Percentiles rank a stretch among this genome's conserved stretches.
phyloP scores from a whole-genome alignment of 164 flowering plant species.

The Piper longum region DNA sequence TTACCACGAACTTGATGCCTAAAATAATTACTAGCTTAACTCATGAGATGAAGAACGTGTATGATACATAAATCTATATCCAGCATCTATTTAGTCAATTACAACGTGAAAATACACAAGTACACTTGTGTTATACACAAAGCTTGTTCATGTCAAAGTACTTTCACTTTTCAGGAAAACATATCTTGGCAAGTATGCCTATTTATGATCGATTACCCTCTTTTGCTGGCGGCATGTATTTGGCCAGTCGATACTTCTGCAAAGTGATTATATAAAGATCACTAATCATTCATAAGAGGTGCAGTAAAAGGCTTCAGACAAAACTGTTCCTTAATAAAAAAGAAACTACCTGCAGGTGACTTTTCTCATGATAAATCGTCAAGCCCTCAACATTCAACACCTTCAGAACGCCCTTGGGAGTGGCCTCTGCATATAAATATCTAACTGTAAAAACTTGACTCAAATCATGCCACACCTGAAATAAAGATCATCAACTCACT shows the following conservation, averaged over 20 bases:
- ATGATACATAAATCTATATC: too few species aligned
- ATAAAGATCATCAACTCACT: slow-evolving; percentile 31
- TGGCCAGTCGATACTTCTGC: slow-evolving; percentile 67
- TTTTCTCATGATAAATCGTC: slow-evolving; percentile 61
- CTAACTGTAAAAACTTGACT: slow-evolving; percentile 39
- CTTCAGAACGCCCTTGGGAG: slow-evolving; percentile 58
- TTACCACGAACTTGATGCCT: too few species aligned
- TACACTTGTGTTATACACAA: too few species aligned
- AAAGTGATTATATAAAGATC: slow-evolving; percentile 7
- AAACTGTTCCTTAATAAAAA: background rate
- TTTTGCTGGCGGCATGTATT: slow-evolving; percentile 42
- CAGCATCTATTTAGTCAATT: too few species aligned
- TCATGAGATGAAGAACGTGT: too few species aligned
- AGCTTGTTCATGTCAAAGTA: too few species aligned
- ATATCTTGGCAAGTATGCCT: too few species aligned
- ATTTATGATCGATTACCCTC: slow-evolving; percentile 30
- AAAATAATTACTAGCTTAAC: too few species aligned
- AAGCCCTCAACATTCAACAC: slow-evolving; percentile 47
- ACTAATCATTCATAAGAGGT: background rate
- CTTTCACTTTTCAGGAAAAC: too few species aligned
- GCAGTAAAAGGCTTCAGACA: too few species aligned
- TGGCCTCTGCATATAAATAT: slow-evolving; percentile 38
- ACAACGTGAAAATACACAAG: too few species aligned
- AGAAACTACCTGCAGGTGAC: slow-evolving; percentile 49
- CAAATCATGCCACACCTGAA: slow-evolving; percentile 44